These are phyloP conservation scores for Phytomonas sp. DNA, from an alignment of 208 protist genomes.

Conservation along the genomic window DNA sequence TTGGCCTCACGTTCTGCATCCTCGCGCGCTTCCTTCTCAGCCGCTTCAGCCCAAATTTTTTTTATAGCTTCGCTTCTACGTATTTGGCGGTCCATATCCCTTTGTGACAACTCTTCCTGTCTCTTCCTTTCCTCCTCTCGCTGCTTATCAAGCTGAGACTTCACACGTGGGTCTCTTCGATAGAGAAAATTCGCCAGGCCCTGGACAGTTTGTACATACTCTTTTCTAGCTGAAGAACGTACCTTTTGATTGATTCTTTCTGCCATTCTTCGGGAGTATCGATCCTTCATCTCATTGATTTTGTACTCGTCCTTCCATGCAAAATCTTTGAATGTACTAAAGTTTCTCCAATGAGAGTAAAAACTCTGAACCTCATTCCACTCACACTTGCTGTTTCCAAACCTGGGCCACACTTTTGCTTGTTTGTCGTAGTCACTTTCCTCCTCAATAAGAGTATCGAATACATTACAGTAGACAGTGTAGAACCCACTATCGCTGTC, in stretches of 20 bases:
- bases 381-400: conserved; percentile 50
- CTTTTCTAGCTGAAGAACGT: conserved; percentile 66
- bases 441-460: conserved; percentile 62
- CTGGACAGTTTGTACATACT: conserved; percentile 79
- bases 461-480: conserved; percentile 65
- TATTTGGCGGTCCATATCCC: conserved; percentile 44
- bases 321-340: conserved; percentile 80
- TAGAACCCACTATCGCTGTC: conserved; percentile 75
- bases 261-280: conserved; percentile 73
- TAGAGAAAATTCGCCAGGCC: conserved; percentile 73
- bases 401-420: conserved; percentile 48
- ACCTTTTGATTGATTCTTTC: conserved; percentile 84
- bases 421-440: conserved; percentile 42
- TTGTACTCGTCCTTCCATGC: conserved; percentile 90
- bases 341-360: conserved; percentile 83
- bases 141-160: conserved; percentile 44
- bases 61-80: conserved; percentile 68
- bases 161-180: conserved; percentile 79
- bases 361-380: conserved; percentile 68
- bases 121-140: conserved; percentile 52
- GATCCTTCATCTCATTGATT: conserved; percentile 84
- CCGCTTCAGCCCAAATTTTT: conserved; percentile 71
- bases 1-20: conserved; percentile 55
- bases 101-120: conserved; percentile 39
- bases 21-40: conserved; percentile 70